phyloP scores from a whole-genome alignment of 1,284 basidiomycete species.

The Heterobasidion occidentale region DNA sequence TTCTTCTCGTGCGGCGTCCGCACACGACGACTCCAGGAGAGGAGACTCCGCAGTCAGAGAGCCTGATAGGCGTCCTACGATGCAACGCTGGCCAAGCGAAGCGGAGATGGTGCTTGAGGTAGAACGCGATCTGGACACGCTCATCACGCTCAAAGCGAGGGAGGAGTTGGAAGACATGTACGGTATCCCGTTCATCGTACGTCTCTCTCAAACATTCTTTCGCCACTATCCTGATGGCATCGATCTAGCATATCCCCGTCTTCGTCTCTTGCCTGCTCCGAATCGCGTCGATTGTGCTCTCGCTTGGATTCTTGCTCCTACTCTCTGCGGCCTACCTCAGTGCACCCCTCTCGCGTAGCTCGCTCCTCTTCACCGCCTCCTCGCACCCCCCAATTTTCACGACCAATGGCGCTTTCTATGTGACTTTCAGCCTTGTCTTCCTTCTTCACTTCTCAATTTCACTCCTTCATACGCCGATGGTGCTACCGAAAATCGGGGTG shows the following conservation, averaged over 20 bases:
- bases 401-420: constrained; percentile 27
- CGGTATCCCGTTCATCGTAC: constrained; percentile 63
- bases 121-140: constrained; percentile 54
- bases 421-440: constrained; percentile 41
- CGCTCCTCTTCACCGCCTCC: constrained; percentile 7
- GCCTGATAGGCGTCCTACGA: constrained; percentile 3
- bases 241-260: constrained; percentile 56
- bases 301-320: constrained; percentile 58
- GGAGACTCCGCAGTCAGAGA: neutral
- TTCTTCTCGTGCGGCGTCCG: neutral
- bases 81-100: constrained; percentile 11
- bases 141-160: constrained; percentile 51
- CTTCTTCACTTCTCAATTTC: constrained; percentile 42
- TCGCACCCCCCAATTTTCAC: constrained; percentile 12
- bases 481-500: constrained; percentile 60
- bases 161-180: constrained; percentile 72
- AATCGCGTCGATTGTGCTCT: constrained; percentile 60
- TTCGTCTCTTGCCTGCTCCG: constrained; percentile 69
- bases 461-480: constrained; percentile 49
- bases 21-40: neutral
- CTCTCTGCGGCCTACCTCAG: constrained; percentile 54
- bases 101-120: constrained; percentile 30
- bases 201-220: constrained; percentile 18
- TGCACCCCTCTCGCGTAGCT: constrained; percentile 21
- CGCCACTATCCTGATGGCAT: neutral